A percentile compares a stretch with the other conserved stretches of the same genome.
phyloP scores from a whole-genome alignment of 2,329 filamentous ascomycete genomes.

The Tolypocladium nubicola region DNA sequence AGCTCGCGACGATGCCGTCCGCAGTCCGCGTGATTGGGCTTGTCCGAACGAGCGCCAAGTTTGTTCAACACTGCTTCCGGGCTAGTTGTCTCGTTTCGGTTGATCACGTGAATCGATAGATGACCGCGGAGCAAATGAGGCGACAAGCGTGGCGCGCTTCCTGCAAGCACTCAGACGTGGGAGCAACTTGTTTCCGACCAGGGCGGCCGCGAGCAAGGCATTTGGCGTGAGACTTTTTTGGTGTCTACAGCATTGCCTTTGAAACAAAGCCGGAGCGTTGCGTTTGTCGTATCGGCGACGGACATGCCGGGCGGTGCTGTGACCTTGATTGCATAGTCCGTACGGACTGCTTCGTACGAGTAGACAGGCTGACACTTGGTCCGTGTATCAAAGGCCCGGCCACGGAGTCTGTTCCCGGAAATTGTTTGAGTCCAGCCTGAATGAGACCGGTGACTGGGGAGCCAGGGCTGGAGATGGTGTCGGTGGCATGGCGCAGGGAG shows the following conservation, averaged over 20 bases:
- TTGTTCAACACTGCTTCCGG: background rate
- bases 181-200: background rate
- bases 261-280: background rate
- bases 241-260: background rate
- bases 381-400: background rate
- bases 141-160: background rate
- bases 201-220: background rate
- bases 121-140: background rate
- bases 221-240: background rate
- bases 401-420: background rate
- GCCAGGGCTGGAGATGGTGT: background rate
- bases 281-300: background rate
- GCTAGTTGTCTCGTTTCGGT: background rate
- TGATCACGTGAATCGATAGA: background rate
- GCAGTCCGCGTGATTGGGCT: background rate
- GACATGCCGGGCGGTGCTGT: background rate
- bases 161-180: background rate
- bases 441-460: background rate
- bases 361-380: background rate
- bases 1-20: background rate
- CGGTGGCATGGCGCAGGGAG: background rate
- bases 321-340: background rate
- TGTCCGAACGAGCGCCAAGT: background rate
- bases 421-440: background rate
- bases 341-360: background rate